Conservation (phyloP, 225 moss, liverwort and hornwort genomes). For the Pseudoscleropodium purum region DNA sequence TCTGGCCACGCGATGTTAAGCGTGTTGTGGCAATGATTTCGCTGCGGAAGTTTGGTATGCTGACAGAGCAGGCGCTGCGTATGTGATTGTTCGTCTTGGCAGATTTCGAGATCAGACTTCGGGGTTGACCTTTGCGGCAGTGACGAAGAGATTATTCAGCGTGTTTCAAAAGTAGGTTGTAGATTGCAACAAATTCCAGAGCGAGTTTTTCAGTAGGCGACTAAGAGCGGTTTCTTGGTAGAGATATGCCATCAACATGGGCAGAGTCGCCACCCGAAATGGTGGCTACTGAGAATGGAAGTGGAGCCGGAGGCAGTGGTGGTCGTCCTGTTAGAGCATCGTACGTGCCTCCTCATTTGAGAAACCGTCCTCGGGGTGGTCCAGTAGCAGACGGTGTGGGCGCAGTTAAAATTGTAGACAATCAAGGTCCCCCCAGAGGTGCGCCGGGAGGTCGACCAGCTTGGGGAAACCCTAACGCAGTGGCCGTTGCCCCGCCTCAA, state of each 20-base stretch:
- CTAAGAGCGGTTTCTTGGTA: background rate
- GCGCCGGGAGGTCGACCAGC: slow-evolving; percentile 43
- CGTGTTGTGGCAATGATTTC: background rate
- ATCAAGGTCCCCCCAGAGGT: slow-evolving; percentile 34
- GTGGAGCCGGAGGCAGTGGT: slow-evolving; percentile 38
- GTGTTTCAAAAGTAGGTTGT: background rate
- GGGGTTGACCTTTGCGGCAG: background rate
- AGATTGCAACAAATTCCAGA: background rate
- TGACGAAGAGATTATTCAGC: background rate
- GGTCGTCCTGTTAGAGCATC: slow-evolving; percentile 69
- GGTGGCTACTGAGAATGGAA: slow-evolving; percentile 85
- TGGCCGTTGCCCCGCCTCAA: slow-evolving; percentile 14
- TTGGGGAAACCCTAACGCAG: slow-evolving; percentile 47
- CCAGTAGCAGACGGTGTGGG: slow-evolving; percentile 25
- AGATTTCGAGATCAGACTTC: background rate
- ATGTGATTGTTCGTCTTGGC: background rate
- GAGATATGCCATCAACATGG: slow-evolving; percentile 99
- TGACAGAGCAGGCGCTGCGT: background rate
- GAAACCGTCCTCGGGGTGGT: slow-evolving; percentile 66
- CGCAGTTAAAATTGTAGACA: slow-evolving; percentile 1
- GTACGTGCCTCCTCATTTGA: slow-evolving; percentile 94
- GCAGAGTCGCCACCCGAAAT: slow-evolving; percentile 96
- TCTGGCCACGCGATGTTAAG: background rate
- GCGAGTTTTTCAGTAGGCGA: background rate
- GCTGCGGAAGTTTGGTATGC: background rate